Evolutionary conservation across 805 yeast species (phyloP).

Genomic region (Wickerhamiella kurtzmanii): DNA sequence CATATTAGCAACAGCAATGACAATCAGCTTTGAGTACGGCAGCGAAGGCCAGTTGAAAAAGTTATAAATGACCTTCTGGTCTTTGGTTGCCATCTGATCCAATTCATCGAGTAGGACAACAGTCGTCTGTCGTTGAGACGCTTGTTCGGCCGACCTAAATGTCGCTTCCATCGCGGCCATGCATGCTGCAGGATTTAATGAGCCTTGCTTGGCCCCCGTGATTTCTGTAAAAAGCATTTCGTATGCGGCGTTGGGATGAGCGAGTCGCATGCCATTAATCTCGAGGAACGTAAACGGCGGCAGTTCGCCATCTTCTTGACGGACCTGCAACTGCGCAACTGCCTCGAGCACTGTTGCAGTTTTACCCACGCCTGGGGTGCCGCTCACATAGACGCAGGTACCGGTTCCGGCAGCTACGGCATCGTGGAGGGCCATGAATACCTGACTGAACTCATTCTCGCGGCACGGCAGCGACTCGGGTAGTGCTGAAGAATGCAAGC

Average conservation of each 20-base stretch:
- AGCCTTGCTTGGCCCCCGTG: conserved; percentile 31
- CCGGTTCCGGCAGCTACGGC: conserved; percentile 64
- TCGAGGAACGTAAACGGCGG: conserved; percentile 60
- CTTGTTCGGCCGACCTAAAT: conserved; percentile 32
- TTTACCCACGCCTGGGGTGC: conserved; percentile 97
- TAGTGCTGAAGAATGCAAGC: conserved; percentile 19
- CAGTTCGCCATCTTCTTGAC: conserved; percentile 29
- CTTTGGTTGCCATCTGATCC: conserved; percentile 76
- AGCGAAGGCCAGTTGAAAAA: conserved; percentile 96
- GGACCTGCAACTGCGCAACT: conserved; percentile 45
- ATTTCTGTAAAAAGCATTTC: conserved; percentile 71
- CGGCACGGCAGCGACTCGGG: conserved; percentile 64
- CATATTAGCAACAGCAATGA: conserved; percentile 89
- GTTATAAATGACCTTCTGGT: conserved; percentile 76
- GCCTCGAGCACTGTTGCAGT: conserved; percentile 89
- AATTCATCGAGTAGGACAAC: conserved; percentile 82
- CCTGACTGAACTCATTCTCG: conserved; percentile 62
- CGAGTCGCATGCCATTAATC: conserved; percentile 78
- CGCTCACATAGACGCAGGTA: conserved; percentile 78
- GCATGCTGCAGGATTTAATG: conserved; percentile 50
- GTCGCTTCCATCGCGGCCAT: conserved; percentile 55
- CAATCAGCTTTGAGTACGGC: conserved; percentile 61
- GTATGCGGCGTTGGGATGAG: conserved; percentile 69
- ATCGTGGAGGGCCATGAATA: conserved; percentile 54
- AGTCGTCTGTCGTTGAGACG: conserved; percentile 33